Evolutionary conservation across 2,329 filamentous ascomycete genomes (phyloP), one percentile per base, ranked within the genome.

Genomic region (Aspergillus sp.): DNA sequence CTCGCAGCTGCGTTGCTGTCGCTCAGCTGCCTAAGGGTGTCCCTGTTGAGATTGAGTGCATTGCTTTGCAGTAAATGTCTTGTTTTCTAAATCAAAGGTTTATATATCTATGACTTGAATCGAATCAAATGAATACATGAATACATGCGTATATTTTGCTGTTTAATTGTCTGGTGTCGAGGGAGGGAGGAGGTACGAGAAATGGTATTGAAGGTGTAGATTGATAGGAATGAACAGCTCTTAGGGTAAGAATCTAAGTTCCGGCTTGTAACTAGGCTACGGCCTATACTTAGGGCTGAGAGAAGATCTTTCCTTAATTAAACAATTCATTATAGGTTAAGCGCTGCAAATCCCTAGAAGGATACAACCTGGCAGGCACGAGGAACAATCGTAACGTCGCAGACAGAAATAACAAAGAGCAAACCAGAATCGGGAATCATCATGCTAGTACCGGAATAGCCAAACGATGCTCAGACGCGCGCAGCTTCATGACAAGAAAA

Each of bases 41-140:
- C 54, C 84, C 83, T 2, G 85, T 88, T 42, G 86, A 88, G 81
- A 85, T 88, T 69, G 85, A 88, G 78, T 84, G 81, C 67, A 85
- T 87, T 77, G 85, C 85, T 62, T 76, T 86, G 58, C 75, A 78
- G 68, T 80, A 73, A 65, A 65, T 12, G 12, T 12, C 16, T n/a
- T n/a, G 5, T 42, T 16, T 2, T 42, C 14, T 4, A n/a, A 42
- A 42, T n/a, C n/a, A 42, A 42, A 16, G 6, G 14, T n/a, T 7
- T 42, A 42, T 42, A 42, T 42, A 42, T 42, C 16, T 42, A n/a
- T 42, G 36, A n/a, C 18, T 42, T n/a, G 36, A n/a, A 42, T 42
- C 4, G 14, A 36, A 36, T 14, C 11, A 16, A 12, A 36, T 29
- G 26, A 29, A 29, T 29, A 29, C 3, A 29, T 29, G 7, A 29